Evolutionary conservation across 169 alveolate genomes (phyloP).

Genomic region (Theileria sp.): DNA sequence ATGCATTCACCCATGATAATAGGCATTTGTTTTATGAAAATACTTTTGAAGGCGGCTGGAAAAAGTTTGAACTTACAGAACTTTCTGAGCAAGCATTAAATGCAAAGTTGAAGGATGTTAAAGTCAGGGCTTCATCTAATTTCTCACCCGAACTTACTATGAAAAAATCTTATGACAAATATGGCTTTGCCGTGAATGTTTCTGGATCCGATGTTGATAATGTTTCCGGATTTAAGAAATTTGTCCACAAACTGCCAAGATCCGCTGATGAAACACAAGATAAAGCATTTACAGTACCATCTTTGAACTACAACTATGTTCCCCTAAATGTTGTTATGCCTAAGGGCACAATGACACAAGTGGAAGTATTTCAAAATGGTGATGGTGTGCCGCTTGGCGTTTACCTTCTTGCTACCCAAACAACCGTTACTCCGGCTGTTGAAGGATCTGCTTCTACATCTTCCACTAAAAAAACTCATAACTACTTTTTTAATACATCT

Average conservation of each 20-base stretch:
- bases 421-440: neutral
- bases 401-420: neutral
- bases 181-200: neutral
- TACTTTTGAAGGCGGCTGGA: neutral
- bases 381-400: neutral
- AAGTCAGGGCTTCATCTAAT: neutral
- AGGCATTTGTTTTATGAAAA: neutral
- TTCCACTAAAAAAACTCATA: neutral
- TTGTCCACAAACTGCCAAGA: neutral
- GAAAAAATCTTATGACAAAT: neutral
- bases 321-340: neutral
- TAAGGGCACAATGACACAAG: neutral
- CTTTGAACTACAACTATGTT: neutral
- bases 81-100: neutral
- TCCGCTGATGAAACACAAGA: neutral
- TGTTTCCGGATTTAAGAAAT: neutral
- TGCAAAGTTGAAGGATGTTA: neutral
- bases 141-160: neutral
- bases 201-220: neutral
- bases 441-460: neutral
- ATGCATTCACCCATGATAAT: neutral
- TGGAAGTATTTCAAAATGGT: neutral
- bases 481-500: neutral
- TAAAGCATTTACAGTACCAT: neutral
- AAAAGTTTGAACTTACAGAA: neutral